These are phyloP conservation scores for Candida labiduridarum DNA, from an alignment of 1,139 yeast species.

Conservation along the genomic window DNA sequence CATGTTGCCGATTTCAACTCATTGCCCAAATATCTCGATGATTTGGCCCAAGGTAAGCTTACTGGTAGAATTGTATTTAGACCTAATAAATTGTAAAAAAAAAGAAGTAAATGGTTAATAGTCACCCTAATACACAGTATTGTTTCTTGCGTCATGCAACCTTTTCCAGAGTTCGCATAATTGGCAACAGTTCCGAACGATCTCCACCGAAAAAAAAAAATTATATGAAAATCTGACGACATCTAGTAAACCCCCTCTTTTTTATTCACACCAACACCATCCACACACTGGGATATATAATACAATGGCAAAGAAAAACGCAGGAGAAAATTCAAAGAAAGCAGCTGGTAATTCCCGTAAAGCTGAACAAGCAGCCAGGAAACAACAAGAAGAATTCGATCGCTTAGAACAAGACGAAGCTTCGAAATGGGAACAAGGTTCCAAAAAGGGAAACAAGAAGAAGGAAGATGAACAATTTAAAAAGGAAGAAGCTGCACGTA, in stretches of 20 bases:
- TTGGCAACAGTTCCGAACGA: background rate
- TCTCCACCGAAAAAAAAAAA: background rate
- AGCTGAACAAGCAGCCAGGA: slow-evolving; percentile 67
- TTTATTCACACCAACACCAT: background rate
- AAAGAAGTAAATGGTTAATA: too few species aligned
- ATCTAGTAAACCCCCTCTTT: background rate
- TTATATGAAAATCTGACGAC: background rate
- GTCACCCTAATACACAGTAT: background rate
- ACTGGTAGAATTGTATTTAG: slow-evolving; percentile 49
- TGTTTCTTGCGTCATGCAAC: background rate
- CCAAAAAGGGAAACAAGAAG: slow-evolving; percentile 72
- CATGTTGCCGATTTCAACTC: slow-evolving; percentile 34
- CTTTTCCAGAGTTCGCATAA: slow-evolving; percentile 9
- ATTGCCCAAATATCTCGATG: slow-evolving; percentile 38
- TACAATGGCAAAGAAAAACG: slow-evolving; percentile 60
- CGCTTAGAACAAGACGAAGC: slow-evolving; percentile 59
- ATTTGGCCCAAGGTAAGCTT: slow-evolving; percentile 41
- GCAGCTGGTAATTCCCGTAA: slow-evolving; percentile 73
- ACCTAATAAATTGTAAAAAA: slow-evolving; percentile 23
- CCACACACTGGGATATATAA: background rate
- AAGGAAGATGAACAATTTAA: slow-evolving; percentile 64
- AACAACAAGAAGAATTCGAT: slow-evolving; percentile 55
- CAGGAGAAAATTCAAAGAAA: slow-evolving; percentile 61
- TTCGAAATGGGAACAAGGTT: slow-evolving; percentile 69
- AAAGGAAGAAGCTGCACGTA: slow-evolving; percentile 64